A percentile compares a stretch with the other conserved stretches of the same genome.
Evolutionary conservation across 176 grass and related monocot genomes (phyloP).

Genomic region (Coix lacrymajobi): DNA sequence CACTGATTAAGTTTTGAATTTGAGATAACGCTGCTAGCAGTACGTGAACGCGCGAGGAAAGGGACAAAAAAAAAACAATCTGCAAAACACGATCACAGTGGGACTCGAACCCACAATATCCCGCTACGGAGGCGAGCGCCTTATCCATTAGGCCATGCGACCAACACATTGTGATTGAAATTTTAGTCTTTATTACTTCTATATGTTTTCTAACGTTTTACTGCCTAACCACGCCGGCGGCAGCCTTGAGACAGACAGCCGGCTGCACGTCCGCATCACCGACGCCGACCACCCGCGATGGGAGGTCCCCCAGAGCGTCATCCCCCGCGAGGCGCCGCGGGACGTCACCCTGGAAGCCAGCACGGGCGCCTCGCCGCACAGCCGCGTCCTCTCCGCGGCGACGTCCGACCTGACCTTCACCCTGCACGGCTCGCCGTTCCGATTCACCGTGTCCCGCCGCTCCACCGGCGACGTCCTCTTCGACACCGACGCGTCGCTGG

Average conservation of each 20-base stretch:
- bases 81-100: background rate
- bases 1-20: too few relatives aligned
- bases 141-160: constrained; percentile 98
- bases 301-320: constrained; percentile 67
- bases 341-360: background rate
- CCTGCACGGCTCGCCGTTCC: constrained; percentile 47
- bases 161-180: too few relatives aligned
- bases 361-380: background rate
- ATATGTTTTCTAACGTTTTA: background rate
- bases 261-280: constrained; percentile 79
- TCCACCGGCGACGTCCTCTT: constrained; percentile 56
- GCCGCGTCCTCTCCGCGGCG: constrained; percentile 34
- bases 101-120: constrained; percentile 99
- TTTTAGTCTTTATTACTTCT: too few relatives aligned
- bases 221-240: background rate
- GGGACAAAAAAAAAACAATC: too few relatives aligned
- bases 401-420: constrained; percentile 55
- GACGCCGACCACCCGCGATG: constrained; percentile 60
- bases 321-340: constrained; percentile 36
- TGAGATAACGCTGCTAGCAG: too few relatives aligned
- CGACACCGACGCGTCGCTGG: constrained; percentile 27
- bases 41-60: too few relatives aligned
- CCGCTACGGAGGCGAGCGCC: constrained; percentile 96
- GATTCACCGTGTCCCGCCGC: constrained; percentile 51
- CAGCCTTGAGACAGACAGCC: constrained; percentile 68